Evolutionary conservation across 1,139 yeast genomes (phyloP), one percentile per base, ranked within the genome.

Genomic region (Eremothecium coryli): DNA sequence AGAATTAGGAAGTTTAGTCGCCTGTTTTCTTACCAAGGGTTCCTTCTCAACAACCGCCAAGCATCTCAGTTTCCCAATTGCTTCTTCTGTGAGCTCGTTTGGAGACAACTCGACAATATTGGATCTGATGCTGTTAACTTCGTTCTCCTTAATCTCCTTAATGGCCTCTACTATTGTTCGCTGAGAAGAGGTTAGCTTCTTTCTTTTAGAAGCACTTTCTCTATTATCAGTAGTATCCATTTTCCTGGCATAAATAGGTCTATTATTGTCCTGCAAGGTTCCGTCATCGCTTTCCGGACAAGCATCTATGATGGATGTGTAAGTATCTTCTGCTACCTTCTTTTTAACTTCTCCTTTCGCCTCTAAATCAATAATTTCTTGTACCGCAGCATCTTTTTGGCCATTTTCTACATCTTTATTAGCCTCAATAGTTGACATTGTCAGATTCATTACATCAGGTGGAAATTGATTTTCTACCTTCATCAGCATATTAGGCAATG

Each of bases 31-130:
- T 5, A 50, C 40, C 2, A 46, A 31, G 4, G 44, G 41, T 22
- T 38, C 38, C 0, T 43, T 39, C 25, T 59, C 61, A 2, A 60
- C 56, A 17, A 61, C 48, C 2, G 60, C 55, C n/a, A 61, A 33
- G 24, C 57, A 45, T 6, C 46, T 43, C 14, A 61, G 41, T 13
- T 49, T 38, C 7, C 47, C 46, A 8, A 55, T 48, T 1, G 61
- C 55, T 4, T 50, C 58, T 8, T 52, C 53, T 1, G 60, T 54
- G 5, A 56, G 35, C 17, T 51, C 52, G 4, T 44, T 44, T 14
- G 50, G 45, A 2, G 43, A 36, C 2, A 61, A 53, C 12, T 51
- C 43, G 4, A 45, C 43, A 14, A 52, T 36, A 7, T 42, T 38
- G 5, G 52, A 41, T 18, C 36, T 39, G 2, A 59, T 33, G 18